Percentiles rank a stretch among this genome's conserved stretches.
Conservation (phyloP, 805 yeast genomes). For the Cyberlindnera americana region DNA sequence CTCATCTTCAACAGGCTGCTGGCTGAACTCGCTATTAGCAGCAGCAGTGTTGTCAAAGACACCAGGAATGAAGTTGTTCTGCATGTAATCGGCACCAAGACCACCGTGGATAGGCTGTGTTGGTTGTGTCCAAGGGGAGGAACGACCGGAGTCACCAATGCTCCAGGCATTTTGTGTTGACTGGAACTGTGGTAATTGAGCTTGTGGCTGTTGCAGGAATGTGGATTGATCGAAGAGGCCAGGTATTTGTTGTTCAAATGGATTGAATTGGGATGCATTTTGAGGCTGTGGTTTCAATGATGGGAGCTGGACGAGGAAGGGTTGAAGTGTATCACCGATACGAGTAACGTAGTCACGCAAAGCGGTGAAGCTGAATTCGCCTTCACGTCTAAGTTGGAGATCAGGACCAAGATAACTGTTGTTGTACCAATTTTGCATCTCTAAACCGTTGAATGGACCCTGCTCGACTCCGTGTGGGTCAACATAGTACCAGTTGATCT, state of each 20-base stretch:
- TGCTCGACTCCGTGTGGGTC: conserved; percentile 70
- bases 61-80: conserved; percentile 3
- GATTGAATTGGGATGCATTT: conserved; percentile 5
- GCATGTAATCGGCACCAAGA: conserved; percentile 9
- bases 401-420: conserved; percentile 54
- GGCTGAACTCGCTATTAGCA: neutral
- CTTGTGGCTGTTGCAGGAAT: conserved; percentile 12
- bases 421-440: conserved; percentile 78
- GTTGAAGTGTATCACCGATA: conserved; percentile 56
- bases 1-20: conserved; percentile 21
- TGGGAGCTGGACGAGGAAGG: conserved; percentile 58
- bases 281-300: conserved; percentile 5
- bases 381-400: conserved; percentile 56
- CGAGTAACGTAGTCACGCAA: conserved; percentile 50
- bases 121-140: conserved; percentile 22
- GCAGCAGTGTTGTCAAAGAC: conserved; percentile 1
- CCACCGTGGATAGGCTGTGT: conserved; percentile 3
- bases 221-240: conserved; percentile 10
- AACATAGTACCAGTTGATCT: conserved; percentile 65
- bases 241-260: conserved; percentile 10
- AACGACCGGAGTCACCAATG: conserved; percentile 15
- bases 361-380: conserved; percentile 46
- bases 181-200: conserved; percentile 17
- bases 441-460: conserved; percentile 73
- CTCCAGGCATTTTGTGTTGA: conserved; percentile 17